These are phyloP conservation scores for Scleroderma bovista DNA, from an alignment of 768 basidiomycete genomes.

Conservation along the genomic window DNA sequence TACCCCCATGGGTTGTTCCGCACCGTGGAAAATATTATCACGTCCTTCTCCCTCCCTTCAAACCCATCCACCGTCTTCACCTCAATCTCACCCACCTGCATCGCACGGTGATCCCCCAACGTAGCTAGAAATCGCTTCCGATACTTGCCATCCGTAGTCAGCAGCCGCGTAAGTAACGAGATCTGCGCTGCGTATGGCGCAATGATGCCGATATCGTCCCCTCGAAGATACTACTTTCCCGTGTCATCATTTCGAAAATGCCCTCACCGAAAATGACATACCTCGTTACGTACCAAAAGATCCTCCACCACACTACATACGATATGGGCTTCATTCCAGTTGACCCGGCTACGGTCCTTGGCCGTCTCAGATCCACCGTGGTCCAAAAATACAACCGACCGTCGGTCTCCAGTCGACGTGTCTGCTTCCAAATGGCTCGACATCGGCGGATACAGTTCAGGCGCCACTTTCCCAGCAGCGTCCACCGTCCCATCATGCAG, in stretches of 20 bases:
- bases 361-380: constrained; percentile 66
- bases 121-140: constrained; percentile 48
- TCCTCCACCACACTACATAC: constrained; percentile 81
- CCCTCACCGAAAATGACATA: constrained; percentile 27
- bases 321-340: constrained; percentile 71
- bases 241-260: constrained; percentile 5
- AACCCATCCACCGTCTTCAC: constrained; percentile 94
- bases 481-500: constrained; percentile 76
- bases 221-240: constrained; percentile 52
- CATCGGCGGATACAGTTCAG: constrained; percentile 54
- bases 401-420: constrained; percentile 35
- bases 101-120: constrained; percentile 60
- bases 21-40: constrained; percentile 89
- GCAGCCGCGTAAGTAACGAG: constrained; percentile 59
- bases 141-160: constrained; percentile 52
- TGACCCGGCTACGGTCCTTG: constrained; percentile 69
- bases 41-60: constrained; percentile 89
- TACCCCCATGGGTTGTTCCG: constrained; percentile 71
- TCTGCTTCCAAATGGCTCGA: constrained; percentile 46
- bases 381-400: constrained; percentile 76
- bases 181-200: constrained; percentile 91
- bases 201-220: constrained; percentile 84
- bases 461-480: constrained; percentile 36
- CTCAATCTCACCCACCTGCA: constrained; percentile 66
- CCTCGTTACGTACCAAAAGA: constrained; percentile 67